Percentiles rank a stretch among this genome's conserved stretches.
These are phyloP conservation scores for Trichophyton rubrum DNA, from an alignment of 2,329 filamentous ascomycete species.

Conservation along the genomic window DNA sequence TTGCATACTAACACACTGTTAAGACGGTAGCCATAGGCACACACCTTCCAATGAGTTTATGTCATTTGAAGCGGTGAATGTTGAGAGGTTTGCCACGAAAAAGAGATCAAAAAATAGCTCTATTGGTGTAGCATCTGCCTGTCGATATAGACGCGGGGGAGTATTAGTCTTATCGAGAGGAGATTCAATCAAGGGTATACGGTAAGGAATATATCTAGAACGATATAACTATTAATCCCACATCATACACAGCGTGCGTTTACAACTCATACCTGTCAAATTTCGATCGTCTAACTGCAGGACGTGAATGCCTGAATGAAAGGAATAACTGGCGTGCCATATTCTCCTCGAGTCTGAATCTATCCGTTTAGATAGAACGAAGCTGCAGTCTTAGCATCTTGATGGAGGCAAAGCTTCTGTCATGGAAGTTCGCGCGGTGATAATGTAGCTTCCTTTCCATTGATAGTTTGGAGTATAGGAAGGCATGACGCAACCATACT, in stretches of 20 bases:
- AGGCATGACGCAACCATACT: not conserved
- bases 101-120: conserved; percentile 50
- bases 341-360: not conserved
- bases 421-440: not conserved
- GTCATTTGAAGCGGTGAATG: conserved; percentile 46
- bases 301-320: conserved; percentile 20
- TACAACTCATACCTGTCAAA: conserved; percentile 16
- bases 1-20: not conserved
- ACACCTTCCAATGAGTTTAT: conserved; percentile 38
- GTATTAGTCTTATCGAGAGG: conserved; percentile 22
- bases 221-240: not conserved
- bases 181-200: conserved; percentile 25
- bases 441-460: not conserved
- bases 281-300: conserved; percentile 13
- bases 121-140: conserved; percentile 41
- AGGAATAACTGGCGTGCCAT: conserved; percentile 21
- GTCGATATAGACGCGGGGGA: conserved; percentile 27
- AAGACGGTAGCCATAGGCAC: conserved; percentile 1
- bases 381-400: not conserved
- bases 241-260: not conserved
- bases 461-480: conserved; percentile 7
- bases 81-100: conserved; percentile 52
- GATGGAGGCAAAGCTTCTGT: not conserved
- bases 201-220: conserved; percentile 11
- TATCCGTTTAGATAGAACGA: not conserved